phyloP scores from a whole-genome alignment of 257 asterid genomes.

The Cinchona pubescens region DNA sequence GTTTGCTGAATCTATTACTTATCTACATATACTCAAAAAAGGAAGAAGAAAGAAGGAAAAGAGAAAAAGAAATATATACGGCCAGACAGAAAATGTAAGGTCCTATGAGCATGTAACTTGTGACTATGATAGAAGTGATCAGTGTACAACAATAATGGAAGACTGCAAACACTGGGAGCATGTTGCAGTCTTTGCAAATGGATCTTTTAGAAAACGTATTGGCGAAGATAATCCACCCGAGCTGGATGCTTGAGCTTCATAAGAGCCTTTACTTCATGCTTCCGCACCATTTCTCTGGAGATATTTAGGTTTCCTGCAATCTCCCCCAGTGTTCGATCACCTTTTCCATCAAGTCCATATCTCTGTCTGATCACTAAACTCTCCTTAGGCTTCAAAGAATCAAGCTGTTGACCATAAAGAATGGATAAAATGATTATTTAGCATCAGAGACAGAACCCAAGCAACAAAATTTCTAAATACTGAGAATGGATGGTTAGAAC shows the following conservation, averaged over 20 bases:
- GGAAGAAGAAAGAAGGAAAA: neutral
- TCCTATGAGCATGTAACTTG: slow-evolving; percentile 12
- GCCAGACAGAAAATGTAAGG: neutral
- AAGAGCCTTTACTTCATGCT: slow-evolving; percentile 89
- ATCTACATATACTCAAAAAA: neutral
- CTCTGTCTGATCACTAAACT: slow-evolving; percentile 90
- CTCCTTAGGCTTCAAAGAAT: slow-evolving; percentile 97
- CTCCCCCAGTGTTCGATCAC: slow-evolving; percentile 90
- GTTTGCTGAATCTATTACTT: neutral
- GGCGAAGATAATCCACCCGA: slow-evolving; percentile 82
- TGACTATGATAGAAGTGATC: slow-evolving; percentile 35
- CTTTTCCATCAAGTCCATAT: slow-evolving; percentile 90
- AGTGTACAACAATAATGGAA: neutral
- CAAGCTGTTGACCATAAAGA: slow-evolving; percentile 53
- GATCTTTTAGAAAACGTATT: slow-evolving; percentile 48
- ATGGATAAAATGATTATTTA: neutral
- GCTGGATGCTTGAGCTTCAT: slow-evolving; percentile 98
- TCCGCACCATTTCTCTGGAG: slow-evolving; percentile 91
- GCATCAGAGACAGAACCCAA: neutral
- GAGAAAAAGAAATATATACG: neutral
- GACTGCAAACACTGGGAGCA: neutral
- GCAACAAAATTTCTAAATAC: neutral
- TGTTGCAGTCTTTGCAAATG: neutral
- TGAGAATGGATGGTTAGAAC: neutral
- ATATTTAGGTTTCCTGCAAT: slow-evolving; percentile 89